Conservation (phyloP, 2,329 filamentous ascomycete genomes). For the Ceratocystis cacaofunesta region DNA sequence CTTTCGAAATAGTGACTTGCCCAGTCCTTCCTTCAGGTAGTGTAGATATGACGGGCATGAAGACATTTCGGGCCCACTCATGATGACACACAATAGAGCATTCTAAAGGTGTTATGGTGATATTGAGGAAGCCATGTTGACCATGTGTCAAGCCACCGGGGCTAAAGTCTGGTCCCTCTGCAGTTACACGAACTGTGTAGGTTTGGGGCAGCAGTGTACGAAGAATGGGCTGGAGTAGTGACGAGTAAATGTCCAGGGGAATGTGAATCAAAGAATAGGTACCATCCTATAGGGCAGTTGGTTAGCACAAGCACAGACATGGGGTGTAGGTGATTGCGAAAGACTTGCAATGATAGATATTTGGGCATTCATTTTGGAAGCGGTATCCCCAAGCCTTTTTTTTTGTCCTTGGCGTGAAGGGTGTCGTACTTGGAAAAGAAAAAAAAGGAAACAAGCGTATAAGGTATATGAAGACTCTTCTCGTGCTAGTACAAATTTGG, state of each 20-base stretch:
- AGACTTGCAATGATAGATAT: slow-evolving; percentile 41
- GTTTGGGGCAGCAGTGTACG: slow-evolving; percentile 60
- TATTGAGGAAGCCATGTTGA: slow-evolving; percentile 74
- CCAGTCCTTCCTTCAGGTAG: slow-evolving; percentile 41
- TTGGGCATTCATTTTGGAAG: slow-evolving; percentile 36
- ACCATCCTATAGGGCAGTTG: slow-evolving; percentile 48
- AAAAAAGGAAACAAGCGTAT: not conserved
- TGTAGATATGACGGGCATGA: slow-evolving; percentile 52
- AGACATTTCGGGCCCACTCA: slow-evolving; percentile 57
- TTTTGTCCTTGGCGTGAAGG: not conserved
- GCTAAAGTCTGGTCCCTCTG: slow-evolving; percentile 20
- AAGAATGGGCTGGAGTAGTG: slow-evolving; percentile 76
- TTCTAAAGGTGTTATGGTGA: slow-evolving; percentile 83
- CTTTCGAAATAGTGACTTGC: slow-evolving; percentile 58
- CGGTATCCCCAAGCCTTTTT: too few relatives aligned
- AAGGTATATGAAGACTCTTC: not conserved
- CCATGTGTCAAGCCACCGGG: slow-evolving; percentile 21
- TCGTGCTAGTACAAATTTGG: slow-evolving; percentile 15
- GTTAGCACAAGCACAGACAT: not conserved
- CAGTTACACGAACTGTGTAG: slow-evolving; percentile 27
- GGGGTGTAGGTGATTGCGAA: not conserved
- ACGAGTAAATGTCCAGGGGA: slow-evolving; percentile 60
- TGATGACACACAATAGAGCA: slow-evolving; percentile 83
- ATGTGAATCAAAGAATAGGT: slow-evolving; percentile 82
- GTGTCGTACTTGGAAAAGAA: not conserved